phyloP scores from a whole-genome alignment of 73 alveolate genomes.

The Symbiodinium natans region DNA sequence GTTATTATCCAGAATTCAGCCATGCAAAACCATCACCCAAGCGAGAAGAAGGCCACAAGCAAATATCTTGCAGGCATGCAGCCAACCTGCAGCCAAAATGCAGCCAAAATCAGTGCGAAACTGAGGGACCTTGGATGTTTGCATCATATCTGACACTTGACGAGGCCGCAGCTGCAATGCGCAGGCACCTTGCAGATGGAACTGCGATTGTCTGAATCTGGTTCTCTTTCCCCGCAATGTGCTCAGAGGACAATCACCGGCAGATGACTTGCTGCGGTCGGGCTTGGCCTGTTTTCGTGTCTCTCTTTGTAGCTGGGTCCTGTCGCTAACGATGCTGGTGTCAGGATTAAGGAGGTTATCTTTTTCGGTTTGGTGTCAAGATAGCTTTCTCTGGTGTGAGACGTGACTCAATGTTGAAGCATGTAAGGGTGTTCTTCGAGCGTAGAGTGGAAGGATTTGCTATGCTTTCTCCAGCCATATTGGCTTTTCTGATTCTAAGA shows the following conservation, averaged over 20 bases:
- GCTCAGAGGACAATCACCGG: not conserved
- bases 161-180: not conserved
- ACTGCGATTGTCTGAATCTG: not conserved
- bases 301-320: no score
- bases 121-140: not conserved
- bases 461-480: no score
- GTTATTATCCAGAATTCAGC: no score
- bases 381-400: no score
- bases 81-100: not conserved
- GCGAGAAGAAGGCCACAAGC: not conserved
- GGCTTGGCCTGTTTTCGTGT: not conserved
- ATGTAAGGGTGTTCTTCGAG: no score
- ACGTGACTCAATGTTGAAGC: no score
- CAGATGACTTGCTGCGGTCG: not conserved
- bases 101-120: not conserved
- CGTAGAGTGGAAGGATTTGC: no score
- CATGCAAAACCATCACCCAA: not conserved
- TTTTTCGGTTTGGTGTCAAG: no score
- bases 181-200: not conserved
- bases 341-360: no score
- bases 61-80: not conserved
- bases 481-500: no score
- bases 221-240: not conserved
- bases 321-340: no score
- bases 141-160: not conserved